phyloP scores from a whole-genome alignment of 2,329 filamentous ascomycete species.

The Botrytis tulipae region DNA sequence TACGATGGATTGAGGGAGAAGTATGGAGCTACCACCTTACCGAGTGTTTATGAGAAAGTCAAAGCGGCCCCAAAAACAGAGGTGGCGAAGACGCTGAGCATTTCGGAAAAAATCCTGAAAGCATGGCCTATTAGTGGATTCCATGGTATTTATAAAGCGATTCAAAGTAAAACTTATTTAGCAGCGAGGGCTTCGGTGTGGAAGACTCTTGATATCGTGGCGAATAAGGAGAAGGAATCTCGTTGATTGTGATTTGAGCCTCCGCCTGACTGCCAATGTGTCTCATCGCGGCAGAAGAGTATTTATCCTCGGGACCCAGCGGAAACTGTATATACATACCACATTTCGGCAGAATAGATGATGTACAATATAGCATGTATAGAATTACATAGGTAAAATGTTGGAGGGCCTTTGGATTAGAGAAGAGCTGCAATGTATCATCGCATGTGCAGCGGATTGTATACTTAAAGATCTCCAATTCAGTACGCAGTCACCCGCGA shows the following conservation, averaged over 20 bases:
- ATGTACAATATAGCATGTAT: not conserved
- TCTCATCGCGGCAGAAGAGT: not conserved
- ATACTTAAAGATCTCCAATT: not conserved
- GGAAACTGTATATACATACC: not conserved
- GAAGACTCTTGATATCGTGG: constrained; percentile 23
- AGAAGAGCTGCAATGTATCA: not conserved
- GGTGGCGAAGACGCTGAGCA: constrained; percentile 47
- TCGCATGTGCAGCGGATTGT: not conserved
- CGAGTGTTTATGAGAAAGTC: constrained; percentile 70
- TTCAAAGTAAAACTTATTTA: constrained; percentile 47
- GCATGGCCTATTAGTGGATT: constrained; percentile 59
- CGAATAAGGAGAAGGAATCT: not conserved
- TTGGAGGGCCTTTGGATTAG: not conserved
- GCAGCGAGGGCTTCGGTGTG: constrained; percentile 32
- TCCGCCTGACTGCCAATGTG: not conserved
- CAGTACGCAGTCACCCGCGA: not conserved
- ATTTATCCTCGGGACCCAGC: not conserved
- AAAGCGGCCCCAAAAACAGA: constrained; percentile 49
- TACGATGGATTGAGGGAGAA: constrained; percentile 63
- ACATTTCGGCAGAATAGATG: not conserved
- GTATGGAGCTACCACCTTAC: constrained; percentile 61
- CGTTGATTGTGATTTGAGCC: not conserved
- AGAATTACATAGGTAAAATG: not conserved
- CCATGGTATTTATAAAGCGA: constrained; percentile 58
- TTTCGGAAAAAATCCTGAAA: constrained; percentile 43